phyloP scores from a whole-genome alignment of 202 grass and related monocot species.

The Saccharum hybrid region DNA sequence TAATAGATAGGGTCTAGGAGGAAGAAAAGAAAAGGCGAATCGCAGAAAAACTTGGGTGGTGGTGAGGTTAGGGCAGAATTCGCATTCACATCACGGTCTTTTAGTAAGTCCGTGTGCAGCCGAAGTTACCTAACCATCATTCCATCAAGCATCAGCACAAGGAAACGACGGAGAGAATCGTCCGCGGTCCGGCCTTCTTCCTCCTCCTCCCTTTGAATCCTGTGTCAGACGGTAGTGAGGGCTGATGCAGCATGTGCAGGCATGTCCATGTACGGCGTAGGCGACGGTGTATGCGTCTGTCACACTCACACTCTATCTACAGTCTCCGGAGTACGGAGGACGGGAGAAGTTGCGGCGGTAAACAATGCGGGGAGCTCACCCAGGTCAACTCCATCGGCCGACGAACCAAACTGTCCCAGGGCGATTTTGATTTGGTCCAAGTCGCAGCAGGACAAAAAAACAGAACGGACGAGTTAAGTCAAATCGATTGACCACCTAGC shows the following conservation, averaged over 20 bases:
- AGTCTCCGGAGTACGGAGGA: neutral
- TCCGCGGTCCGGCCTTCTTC: neutral
- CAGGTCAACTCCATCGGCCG: constrained; percentile 24
- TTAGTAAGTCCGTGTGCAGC: constrained; percentile 20
- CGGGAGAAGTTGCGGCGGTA: constrained; percentile 22
- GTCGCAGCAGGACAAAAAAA: neutral
- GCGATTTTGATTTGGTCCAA: constrained; percentile 15
- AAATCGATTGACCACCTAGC: constrained; percentile 24
- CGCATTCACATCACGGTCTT: constrained; percentile 27
- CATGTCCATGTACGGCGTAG: constrained; percentile 8
- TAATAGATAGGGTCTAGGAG: neutral
- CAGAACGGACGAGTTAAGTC: neutral
- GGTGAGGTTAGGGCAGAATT: constrained; percentile 43
- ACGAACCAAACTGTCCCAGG: neutral
- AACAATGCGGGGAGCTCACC: neutral
- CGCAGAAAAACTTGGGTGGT: neutral
- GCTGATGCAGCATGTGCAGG: too few relatives aligned
- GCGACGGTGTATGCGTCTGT: constrained; percentile 4
- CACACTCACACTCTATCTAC: neutral
- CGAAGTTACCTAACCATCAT: constrained; percentile 33
- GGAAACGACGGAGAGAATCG: neutral
- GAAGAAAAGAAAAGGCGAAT: neutral
- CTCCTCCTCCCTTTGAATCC: constrained; percentile 17
- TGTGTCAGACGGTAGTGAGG: neutral
- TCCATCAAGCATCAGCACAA: neutral